Evolutionary conservation across 2,329 filamentous ascomycete genomes (phyloP).

Genomic region (Colletotrichum shisoi): DNA sequence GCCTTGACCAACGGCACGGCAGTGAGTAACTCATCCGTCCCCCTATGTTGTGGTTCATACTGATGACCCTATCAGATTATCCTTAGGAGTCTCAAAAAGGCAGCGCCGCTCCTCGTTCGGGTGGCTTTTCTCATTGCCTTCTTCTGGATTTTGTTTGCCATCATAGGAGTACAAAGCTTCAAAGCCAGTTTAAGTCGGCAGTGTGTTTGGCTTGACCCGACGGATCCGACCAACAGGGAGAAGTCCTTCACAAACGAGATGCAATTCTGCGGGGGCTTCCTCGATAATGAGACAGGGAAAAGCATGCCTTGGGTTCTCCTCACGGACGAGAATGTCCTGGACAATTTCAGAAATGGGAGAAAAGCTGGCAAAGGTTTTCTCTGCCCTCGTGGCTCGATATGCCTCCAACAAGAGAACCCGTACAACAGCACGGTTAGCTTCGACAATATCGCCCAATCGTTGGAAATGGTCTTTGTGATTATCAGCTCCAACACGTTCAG

Average conservation of each 20-base stretch:
- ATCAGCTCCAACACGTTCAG: conserved; percentile 99
- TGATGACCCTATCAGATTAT: conserved; percentile 71
- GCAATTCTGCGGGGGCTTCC: conserved; percentile 86
- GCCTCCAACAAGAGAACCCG: conserved; percentile 80
- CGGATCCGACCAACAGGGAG: conserved; percentile 61
- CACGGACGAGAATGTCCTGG: conserved; percentile 46
- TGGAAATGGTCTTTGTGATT: conserved; percentile 95
- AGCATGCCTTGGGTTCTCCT: conserved; percentile 71
- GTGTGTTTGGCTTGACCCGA: conserved; percentile 78
- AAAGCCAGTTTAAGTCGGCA: conserved; percentile 80
- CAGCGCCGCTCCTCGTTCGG: conserved; percentile 87
- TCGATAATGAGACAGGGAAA: conserved; percentile 65
- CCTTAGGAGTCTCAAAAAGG: conserved; percentile 91
- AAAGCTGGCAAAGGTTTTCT: conserved; percentile 79
- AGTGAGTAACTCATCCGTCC: conserved; percentile 59
- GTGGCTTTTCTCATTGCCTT: conserved; percentile 95
- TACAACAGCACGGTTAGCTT: conserved; percentile 89
- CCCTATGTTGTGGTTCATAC: conserved; percentile 18
- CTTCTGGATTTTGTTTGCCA: conserved; percentile 97
- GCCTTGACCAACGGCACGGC: conserved; percentile 92
- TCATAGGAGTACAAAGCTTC: conserved; percentile 96
- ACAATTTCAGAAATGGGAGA: conserved; percentile 60
- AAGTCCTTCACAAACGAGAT: conserved; percentile 69
- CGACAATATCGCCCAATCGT: conserved; percentile 89
- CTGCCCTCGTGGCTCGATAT: conserved; percentile 83